Conservation (phyloP, 768 basidiomycete species). For the Leccinum subgranulosum region DNA sequence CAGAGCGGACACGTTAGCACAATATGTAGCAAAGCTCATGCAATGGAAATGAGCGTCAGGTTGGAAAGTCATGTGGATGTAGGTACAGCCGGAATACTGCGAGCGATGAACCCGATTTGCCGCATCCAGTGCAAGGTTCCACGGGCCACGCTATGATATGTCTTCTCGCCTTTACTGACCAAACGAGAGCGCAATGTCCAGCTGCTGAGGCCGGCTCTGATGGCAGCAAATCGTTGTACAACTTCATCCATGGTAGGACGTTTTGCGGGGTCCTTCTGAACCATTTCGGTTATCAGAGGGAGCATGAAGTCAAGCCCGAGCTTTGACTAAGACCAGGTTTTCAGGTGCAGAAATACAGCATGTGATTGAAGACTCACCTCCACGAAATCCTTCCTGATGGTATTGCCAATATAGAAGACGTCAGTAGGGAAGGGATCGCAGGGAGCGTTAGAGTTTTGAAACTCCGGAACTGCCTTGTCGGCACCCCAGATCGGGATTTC, state of each 20-base stretch:
- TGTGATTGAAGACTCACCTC: fast-evolving
- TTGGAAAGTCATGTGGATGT: background rate
- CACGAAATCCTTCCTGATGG: background rate
- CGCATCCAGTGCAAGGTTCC: slow-evolving; percentile 24
- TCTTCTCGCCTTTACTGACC: background rate
- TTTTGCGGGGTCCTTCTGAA: slow-evolving; percentile 32
- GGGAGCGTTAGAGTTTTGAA: background rate
- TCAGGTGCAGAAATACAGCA: background rate
- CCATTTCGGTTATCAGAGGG: slow-evolving; percentile 37
- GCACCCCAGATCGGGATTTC: background rate
- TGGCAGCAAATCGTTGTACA: background rate
- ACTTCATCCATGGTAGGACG: slow-evolving; percentile 39
- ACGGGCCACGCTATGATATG: background rate
- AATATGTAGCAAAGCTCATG: background rate
- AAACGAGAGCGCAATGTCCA: slow-evolving; percentile 31
- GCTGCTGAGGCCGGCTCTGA: slow-evolving; percentile 9
- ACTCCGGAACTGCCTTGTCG: background rate
- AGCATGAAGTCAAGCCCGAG: slow-evolving; percentile 30
- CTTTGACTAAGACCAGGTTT: background rate
- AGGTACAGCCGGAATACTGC: slow-evolving; percentile 21
- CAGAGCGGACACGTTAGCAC: background rate
- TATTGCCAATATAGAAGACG: background rate
- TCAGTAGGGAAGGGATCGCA: background rate
- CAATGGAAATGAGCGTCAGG: background rate
- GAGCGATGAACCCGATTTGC: slow-evolving; percentile 13